Base-by-base conservation (phyloP, 2,329 filamentous ascomycete genomes). In the Falciphora oryzae region DNA sequence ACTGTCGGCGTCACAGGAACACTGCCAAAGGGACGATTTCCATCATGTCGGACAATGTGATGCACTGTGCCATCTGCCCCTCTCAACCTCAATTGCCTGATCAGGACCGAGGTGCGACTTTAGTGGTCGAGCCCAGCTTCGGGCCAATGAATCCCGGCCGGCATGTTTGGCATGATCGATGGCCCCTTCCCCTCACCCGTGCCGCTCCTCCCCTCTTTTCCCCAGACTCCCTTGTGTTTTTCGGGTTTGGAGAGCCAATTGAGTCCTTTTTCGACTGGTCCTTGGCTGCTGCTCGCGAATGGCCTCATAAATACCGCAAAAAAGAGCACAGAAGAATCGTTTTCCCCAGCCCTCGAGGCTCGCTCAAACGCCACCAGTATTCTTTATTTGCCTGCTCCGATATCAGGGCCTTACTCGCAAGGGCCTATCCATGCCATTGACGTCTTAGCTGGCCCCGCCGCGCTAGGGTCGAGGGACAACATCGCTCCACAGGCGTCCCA, bases 221-320 rank as follows among this genome's bases (percentile, higher is more conserved):
- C 44, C 44, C 44, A 2, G n/a, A 22, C n/a, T 10, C n/a, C 44
- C 11, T 53, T 13, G 44, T 7, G n/a, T n/a, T 38, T 18, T 1
- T 38, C 35, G 35, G 44, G 8, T 53, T 53, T 53, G 44, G 6
- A 10, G 22, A 22, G 44, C 44, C 44, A n/a, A n/a, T n/a, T n/a
- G 18, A n/a, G 22, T 16, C 38, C 38, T 44, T 44, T 44, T 22
- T 44, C 18, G 13, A 44, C 38, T 44, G 38, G 38, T 44, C 16
- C 38, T n/a, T n/a, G 44, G 3, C 3, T n/a, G 3, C 22, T n/a
- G 7, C 44, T 53, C 44, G 44, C 18, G 22, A 53, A 53, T 53
- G 44, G 44, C 44, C 22, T 53, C 44, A 53, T 53, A 53, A 53
- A 53, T 53, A 53, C 44, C 44, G 44, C 44, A 53, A 53, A n/a